A percentile compares a stretch with the other conserved stretches of the same genome.
Conservation (phyloP, 78 protist genomes). For the slime mould (Dictyostelium discoideum) region dicty_2.7 NC_007088.5:4790001-4790500, state of each 20-base stretch:
- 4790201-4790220: too few species aligned
- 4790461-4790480: too few species aligned
- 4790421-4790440: too few species aligned
- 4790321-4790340: slow-evolving; percentile 45
- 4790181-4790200: too few species aligned
- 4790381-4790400: background rate
- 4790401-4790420: background rate
- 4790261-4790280: slow-evolving; percentile 57
- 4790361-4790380: slow-evolving; percentile 50
- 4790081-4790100: background rate
- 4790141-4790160: too few species aligned
- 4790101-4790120: too few species aligned
- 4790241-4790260: background rate
- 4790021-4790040: slow-evolving; percentile 61
- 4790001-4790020: slow-evolving; percentile 51
- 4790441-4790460: too few species aligned
- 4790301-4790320: slow-evolving; percentile 66
- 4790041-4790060: background rate
- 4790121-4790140: background rate
- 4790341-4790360: slow-evolving; percentile 50
- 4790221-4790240: slow-evolving; percentile 20
- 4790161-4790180: too few species aligned
- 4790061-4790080: background rate
- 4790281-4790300: slow-evolving; percentile 43
- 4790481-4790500: too few species aligned